These are phyloP conservation scores for Phoenix roebelenii DNA, from an alignment of 176 grass and related monocot genomes.

Conservation along the genomic window DNA sequence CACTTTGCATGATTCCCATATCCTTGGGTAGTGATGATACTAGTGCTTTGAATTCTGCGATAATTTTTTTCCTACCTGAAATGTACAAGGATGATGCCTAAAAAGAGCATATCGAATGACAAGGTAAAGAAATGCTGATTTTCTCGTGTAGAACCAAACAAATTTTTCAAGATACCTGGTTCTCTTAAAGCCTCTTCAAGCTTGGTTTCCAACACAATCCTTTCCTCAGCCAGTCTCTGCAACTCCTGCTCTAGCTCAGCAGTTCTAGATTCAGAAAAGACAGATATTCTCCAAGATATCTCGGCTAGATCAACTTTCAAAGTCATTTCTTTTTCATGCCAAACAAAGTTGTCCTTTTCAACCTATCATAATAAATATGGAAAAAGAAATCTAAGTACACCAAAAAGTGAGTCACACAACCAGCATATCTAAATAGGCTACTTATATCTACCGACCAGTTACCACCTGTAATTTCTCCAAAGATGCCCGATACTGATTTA, in stretches of 20 bases:
- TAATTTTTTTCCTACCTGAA: slow-evolving; percentile 82
- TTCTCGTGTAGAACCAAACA: slow-evolving; percentile 6
- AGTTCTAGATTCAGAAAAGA: slow-evolving; percentile 46
- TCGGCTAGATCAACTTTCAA: slow-evolving; percentile 67
- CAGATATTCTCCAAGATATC: slow-evolving; percentile 45
- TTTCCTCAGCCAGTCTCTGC: slow-evolving; percentile 63
- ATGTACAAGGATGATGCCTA: slow-evolving; percentile 19
- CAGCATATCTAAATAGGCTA: slow-evolving; percentile 13
- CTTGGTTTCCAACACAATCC: slow-evolving; percentile 49
- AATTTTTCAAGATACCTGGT: slow-evolving; percentile 53
- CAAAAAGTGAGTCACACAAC: slow-evolving; percentile 7
- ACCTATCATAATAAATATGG: slow-evolving; percentile 37
- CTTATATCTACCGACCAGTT: slow-evolving; percentile 47
- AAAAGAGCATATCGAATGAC: slow-evolving; percentile 12
- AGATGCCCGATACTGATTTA: slow-evolving; percentile 35
- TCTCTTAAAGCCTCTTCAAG: slow-evolving; percentile 80
- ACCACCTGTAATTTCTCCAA: slow-evolving; percentile 98
- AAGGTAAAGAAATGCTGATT: slow-evolving; percentile 4
- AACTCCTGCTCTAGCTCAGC: slow-evolving; percentile 58
- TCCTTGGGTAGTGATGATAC: slow-evolving; percentile 58
- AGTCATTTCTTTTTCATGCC: slow-evolving; percentile 69
- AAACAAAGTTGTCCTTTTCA: slow-evolving; percentile 70
- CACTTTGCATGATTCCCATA: slow-evolving; percentile 71
- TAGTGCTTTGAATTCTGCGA: slow-evolving; percentile 67
- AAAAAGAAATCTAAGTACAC: slow-evolving; percentile 24